phyloP scores from a whole-genome alignment of 2,329 filamentous ascomycete species.

The Aureobasidium sp. region DNA sequence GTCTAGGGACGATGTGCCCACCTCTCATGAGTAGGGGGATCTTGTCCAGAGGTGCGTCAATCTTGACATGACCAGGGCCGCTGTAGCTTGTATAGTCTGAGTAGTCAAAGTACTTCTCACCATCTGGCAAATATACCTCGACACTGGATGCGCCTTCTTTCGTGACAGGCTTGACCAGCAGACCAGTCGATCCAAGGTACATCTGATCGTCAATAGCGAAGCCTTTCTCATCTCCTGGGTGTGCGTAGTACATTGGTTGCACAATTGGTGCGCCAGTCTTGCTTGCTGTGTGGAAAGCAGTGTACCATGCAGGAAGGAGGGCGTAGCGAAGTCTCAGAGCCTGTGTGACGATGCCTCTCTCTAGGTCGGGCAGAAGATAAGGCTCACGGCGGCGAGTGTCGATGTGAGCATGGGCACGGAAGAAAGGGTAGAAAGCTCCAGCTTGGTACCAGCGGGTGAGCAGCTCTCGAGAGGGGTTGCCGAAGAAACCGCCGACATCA shows the following conservation, averaged over 20 bases:
- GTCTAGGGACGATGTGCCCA: constrained; percentile 83
- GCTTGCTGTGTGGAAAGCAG: constrained; percentile 85
- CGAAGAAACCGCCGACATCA: constrained; percentile 96
- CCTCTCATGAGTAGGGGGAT: constrained; percentile 88
- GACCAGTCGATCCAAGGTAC: constrained; percentile 78
- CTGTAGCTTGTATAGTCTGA: constrained; percentile 75
- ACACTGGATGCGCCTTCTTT: constrained; percentile 63
- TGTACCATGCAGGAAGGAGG: constrained; percentile 91
- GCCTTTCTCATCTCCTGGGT: constrained; percentile 77
- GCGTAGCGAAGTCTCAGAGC: constrained; percentile 83
- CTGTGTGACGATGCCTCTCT: constrained; percentile 76
- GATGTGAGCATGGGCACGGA: constrained; percentile 94
- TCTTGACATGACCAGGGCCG: constrained; percentile 61
- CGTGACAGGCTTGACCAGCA: constrained; percentile 87
- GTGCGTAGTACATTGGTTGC: constrained; percentile 85
- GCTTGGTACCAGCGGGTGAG: constrained; percentile 94
- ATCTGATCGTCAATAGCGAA: constrained; percentile 88
- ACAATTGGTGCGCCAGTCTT: constrained; percentile 78
- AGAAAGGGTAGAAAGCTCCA: constrained; percentile 95
- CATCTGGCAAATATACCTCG: constrained; percentile 80
- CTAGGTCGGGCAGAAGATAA: constrained; percentile 76
- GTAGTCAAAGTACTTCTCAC: constrained; percentile 91
- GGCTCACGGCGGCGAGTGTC: constrained; percentile 91
- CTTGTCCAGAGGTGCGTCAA: constrained; percentile 72
- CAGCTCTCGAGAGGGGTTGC: constrained; percentile 88